Percentiles rank a stretch among this genome's conserved stretches.
Evolutionary conservation across 345 rosid genomes (phyloP).

Genomic region (Eucalyptus curtisii): DNA sequence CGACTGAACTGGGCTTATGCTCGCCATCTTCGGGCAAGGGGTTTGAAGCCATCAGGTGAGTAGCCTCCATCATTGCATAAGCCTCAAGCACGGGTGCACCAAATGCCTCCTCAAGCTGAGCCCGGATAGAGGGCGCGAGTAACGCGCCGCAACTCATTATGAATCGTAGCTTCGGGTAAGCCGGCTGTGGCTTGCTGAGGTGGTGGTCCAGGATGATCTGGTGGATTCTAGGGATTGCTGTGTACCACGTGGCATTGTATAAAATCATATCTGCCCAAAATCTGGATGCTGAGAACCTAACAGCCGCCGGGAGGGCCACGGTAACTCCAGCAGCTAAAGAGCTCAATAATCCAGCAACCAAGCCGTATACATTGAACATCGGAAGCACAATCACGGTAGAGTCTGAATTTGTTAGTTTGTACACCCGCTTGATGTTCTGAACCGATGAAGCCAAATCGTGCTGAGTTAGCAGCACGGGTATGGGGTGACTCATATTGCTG

Average conservation of each 20-base stretch:
- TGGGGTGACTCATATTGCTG: slow-evolving; percentile 64
- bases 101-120: slow-evolving; percentile 63
- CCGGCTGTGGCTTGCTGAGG: slow-evolving; percentile 31
- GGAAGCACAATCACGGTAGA: slow-evolving; percentile 74
- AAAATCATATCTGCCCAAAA: slow-evolving; percentile 66
- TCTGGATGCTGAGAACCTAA: slow-evolving; percentile 69
- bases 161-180: slow-evolving; percentile 62
- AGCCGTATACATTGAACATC: slow-evolving; percentile 69
- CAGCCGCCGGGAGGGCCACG: slow-evolving; percentile 65
- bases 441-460: slow-evolving; percentile 37
- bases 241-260: slow-evolving; percentile 78
- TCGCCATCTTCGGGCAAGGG: slow-evolving; percentile 70
- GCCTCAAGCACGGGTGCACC: slow-evolving; percentile 82
- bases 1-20: slow-evolving; percentile 77
- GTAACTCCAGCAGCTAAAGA: slow-evolving; percentile 67
- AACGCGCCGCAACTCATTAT: slow-evolving; percentile 85
- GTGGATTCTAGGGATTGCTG: slow-evolving; percentile 78
- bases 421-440: slow-evolving; percentile 47
- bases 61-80: slow-evolving; percentile 87
- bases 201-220: slow-evolving; percentile 80
- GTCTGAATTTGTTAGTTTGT: slow-evolving; percentile 56
- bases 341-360: slow-evolving; percentile 61
- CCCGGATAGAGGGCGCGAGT: slow-evolving; percentile 60
- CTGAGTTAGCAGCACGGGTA: slow-evolving; percentile 60
- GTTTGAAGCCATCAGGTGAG: slow-evolving; percentile 65